These are phyloP conservation scores for Scedosporium dehoogii DNA, from an alignment of 2,329 filamentous ascomycete genomes.

Conservation along the genomic window DNA sequence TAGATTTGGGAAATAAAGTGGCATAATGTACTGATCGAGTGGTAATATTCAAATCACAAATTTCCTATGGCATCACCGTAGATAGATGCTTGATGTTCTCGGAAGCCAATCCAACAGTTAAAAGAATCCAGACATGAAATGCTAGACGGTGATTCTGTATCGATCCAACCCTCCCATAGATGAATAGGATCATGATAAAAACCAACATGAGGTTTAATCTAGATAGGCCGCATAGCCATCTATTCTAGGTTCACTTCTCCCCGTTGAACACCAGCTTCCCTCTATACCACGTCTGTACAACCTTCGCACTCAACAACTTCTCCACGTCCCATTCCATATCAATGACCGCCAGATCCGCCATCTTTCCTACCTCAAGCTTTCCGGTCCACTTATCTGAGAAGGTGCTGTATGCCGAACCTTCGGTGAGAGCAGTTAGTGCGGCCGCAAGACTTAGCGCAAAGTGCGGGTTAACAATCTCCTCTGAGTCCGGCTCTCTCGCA, in stretches of 20 bases:
- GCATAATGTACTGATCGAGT: no score
- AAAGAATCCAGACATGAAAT: no score
- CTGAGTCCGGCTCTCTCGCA: conserved; percentile 33
- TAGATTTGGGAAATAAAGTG: no score
- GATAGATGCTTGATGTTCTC: no score
- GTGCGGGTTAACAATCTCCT: conserved; percentile 37
- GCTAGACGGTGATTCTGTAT: no score
- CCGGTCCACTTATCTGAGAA: conserved; percentile 47
- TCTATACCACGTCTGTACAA: conserved; percentile 44
- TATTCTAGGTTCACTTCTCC: neutral
- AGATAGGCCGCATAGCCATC: neutral
- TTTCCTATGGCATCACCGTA: no score
- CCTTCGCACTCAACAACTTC: conserved; percentile 32
- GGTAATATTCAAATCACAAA: no score
- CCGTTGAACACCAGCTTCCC: conserved; percentile 19
- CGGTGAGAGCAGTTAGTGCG: conserved; percentile 42
- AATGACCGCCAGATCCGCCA: conserved; percentile 45
- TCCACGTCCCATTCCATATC: conserved; percentile 36
- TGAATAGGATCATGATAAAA: no score
- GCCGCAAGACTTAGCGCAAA: conserved; percentile 43
- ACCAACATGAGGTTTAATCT: no score
- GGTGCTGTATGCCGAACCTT: conserved; percentile 47
- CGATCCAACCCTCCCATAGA: no score
- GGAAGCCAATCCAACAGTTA: no score
- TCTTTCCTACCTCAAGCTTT: conserved; percentile 37